These are phyloP conservation scores for Suillus lakei DNA, from an alignment of 768 basidiomycete genomes.

Conservation along the genomic window DNA sequence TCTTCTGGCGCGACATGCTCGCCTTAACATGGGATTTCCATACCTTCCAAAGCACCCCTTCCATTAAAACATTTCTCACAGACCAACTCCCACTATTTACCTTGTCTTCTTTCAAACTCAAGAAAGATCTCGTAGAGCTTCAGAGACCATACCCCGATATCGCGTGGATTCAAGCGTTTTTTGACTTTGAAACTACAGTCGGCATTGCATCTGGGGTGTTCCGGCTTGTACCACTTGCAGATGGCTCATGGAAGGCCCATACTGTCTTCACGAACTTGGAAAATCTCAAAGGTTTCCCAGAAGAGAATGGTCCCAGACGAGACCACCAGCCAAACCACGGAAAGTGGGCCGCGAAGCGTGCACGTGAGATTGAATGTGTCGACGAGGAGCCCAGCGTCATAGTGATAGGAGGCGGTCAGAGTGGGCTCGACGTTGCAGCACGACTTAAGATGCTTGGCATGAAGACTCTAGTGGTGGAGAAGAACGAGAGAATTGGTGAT, in stretches of 20 bases:
- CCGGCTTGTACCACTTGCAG: slow-evolving; percentile 48
- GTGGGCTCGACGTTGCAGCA: slow-evolving; percentile 62
- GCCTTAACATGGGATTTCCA: slow-evolving; percentile 68
- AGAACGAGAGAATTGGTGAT: slow-evolving; percentile 32
- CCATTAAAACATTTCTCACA: slow-evolving; percentile 49
- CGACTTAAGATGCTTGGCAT: slow-evolving; percentile 44
- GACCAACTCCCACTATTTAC: slow-evolving; percentile 43
- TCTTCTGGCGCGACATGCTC: slow-evolving; percentile 65
- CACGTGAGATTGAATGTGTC: slow-evolving; percentile 30
- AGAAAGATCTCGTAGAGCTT: slow-evolving; percentile 22
- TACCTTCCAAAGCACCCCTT: slow-evolving; percentile 50
- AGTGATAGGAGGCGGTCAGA: slow-evolving; percentile 56
- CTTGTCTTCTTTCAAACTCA: slow-evolving; percentile 30
- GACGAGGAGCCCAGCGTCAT: slow-evolving; percentile 56
- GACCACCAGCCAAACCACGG: slow-evolving; percentile 41
- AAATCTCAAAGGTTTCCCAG: slow-evolving; percentile 50
- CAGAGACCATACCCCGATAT: slow-evolving; percentile 40
- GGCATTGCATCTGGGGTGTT: slow-evolving; percentile 48
- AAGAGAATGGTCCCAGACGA: slow-evolving; percentile 48
- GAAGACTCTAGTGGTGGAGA: slow-evolving; percentile 27
- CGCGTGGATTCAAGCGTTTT: slow-evolving; percentile 47
- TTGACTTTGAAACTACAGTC: slow-evolving; percentile 49
- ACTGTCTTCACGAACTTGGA: slow-evolving; percentile 56
- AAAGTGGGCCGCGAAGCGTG: slow-evolving; percentile 35
- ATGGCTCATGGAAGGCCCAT: slow-evolving; percentile 52